Evolutionary conservation across 345 rosid species (phyloP), one percentile per base, ranked within the genome.

Genomic region (Bruguiera sexangula): DNA sequence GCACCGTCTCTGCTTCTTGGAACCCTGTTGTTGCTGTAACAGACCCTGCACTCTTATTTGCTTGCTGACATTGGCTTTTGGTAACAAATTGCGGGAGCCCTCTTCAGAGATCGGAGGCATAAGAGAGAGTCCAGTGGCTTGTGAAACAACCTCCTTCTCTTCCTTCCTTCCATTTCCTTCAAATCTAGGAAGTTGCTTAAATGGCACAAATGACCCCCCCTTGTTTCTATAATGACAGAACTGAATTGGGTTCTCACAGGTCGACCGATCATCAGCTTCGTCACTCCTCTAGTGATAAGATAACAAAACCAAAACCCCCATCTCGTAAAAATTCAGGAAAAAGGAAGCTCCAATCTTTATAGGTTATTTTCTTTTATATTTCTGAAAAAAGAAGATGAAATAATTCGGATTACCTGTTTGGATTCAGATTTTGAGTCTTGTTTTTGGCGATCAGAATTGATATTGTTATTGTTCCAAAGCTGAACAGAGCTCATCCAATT

Each of bases 401-500:
- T 43, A 13, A 43, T 43, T 18, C 21, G 50, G 16, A 8, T 36
- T 78, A 84, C 90, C 85, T 75, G 77, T 61, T 75, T 85, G 18
- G 39, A 71, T 29, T 82, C 84, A 16, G 86, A 76, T 65, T 70
- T 77, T 22, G 82, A 19, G 63, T 79, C 82, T 31, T 69, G 69
- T 31, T 73, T 66, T n/a, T 69, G 39, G 18, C 62, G 60, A 69
- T 70, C 57, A 18, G 22, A 39, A 69, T 39, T 68, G 59, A 59
- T 39, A 58, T 60, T 36, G 36, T 52, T 48, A 50, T 59, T 22
- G 60, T 63, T 82, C 93, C 92, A 88, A 55, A 86, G 83, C 81
- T 88, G 93, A 57, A 79, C 85, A 72, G 89, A 85, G 37, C 87
- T 87, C 91, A 86, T 71, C 97, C 96, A 84, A 30, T 76, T 80